These are phyloP conservation scores for Rhytidiadelphus loreus DNA, from an alignment of 225 moss, liverwort and hornwort species.

Conservation along the genomic window DNA sequence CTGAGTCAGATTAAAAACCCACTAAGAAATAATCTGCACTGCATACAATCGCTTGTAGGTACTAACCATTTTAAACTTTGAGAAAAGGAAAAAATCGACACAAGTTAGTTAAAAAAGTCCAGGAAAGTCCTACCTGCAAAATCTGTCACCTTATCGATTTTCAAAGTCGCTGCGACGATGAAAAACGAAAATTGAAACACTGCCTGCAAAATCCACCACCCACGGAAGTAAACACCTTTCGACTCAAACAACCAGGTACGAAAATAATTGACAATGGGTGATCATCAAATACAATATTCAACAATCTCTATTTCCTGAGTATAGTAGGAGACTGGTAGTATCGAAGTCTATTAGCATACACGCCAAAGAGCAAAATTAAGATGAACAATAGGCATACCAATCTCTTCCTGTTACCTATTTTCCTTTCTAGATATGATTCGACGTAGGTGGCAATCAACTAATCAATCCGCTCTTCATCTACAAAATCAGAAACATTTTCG, in stretches of 20 bases:
- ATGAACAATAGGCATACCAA: neutral
- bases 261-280: neutral
- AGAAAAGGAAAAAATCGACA: neutral
- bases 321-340: neutral
- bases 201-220: constrained; percentile 24
- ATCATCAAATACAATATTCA: neutral
- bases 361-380: neutral
- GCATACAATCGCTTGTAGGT: neutral
- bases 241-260: neutral
- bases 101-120: neutral
- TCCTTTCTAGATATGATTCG: neutral
- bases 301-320: neutral
- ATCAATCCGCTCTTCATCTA: neutral
- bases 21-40: neutral
- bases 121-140: constrained; percentile 55
- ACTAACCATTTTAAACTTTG: neutral
- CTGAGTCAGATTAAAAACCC: neutral
- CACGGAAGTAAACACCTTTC: neutral
- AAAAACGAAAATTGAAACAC: constrained; percentile 71
- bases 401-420: neutral
- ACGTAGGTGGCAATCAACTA: neutral
- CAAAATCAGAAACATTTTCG: neutral
- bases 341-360: neutral
- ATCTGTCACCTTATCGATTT: constrained; percentile 90
- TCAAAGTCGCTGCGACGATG: constrained; percentile 54